Base-by-base conservation (phyloP, 2,329 filamentous ascomycete species). In the Podosphaera xanthii region DNA sequence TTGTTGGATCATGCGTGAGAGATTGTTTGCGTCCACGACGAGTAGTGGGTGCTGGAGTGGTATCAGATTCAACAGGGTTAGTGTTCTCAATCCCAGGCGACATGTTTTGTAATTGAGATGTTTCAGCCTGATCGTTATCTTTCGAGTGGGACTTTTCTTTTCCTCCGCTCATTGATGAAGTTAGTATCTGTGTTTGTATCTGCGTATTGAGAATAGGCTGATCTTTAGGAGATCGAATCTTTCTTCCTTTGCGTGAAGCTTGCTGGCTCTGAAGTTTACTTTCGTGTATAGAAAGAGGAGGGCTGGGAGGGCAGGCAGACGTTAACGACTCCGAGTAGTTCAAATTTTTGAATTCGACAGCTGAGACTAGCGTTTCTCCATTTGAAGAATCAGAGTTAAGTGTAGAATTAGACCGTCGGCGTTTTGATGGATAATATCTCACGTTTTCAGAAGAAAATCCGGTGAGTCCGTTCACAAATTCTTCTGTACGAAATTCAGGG, bases 1-100 rank as follows among this genome's bases (percentile, higher is more conserved):
- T 98, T 68, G 88, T 94, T 1, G 92, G 92, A 68, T 98, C 92
- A 69, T 97, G 92, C 4, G 92, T 97, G 66, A 97, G 74, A 0
- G 92, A 97, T 75, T 98, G 92, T 82, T 98, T 98, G 72, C 92
- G 90, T 61, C 92, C 92, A 61, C 92, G 90, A 64, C 92, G 90
- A 73, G 87, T 94, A 65, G 86, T 80, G 8, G 85, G 84, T 7
- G 76, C 74, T 2, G 77, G 74, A 0, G 60, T 54, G 52, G 64
- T 71, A 65, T 60, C n/a, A 12, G 22, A 22, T 22, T 44, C 40
- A 3, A 7, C 40, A 12, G 5, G 4, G 5, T 44, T 3, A 44
- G 40, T 14, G 10, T 44, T 14, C 10, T 44, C 9, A 12, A 12
- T 8, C 10, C n/a, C 40, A 7, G 40, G 10, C 3, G 40, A 44